Evolutionary conservation across 2,329 filamentous ascomycete species (phyloP).

Genomic region (Cladosporium sp.): DNA sequence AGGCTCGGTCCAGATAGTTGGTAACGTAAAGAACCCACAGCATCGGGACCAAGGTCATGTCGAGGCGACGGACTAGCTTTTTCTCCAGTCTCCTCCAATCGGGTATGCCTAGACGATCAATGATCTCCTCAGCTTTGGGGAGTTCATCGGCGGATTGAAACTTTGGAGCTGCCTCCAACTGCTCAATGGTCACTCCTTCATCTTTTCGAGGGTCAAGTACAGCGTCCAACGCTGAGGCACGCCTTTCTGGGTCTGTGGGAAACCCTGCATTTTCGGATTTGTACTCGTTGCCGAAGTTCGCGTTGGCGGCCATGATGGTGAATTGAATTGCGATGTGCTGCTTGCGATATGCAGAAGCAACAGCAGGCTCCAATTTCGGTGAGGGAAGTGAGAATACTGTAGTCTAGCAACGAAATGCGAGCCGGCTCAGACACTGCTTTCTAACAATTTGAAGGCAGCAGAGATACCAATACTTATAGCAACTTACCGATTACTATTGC

Average conservation of each 20-base stretch:
- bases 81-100: constrained; percentile 38
- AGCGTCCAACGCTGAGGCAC: constrained; percentile 1
- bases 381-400: too few species aligned
- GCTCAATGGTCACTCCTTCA: background rate
- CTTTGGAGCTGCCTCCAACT: constrained; percentile 4
- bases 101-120: background rate
- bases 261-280: background rate
- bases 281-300: too few species aligned
- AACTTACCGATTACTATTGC: too few species aligned
- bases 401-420: too few species aligned
- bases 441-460: too few species aligned
- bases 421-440: too few species aligned
- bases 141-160: constrained; percentile 5
- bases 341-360: too few species aligned
- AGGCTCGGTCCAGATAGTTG: constrained; percentile 14
- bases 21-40: constrained; percentile 48
- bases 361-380: too few species aligned
- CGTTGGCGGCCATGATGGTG: too few species aligned
- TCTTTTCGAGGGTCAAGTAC: background rate
- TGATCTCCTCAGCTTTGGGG: constrained; percentile 4
- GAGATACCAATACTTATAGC: too few species aligned
- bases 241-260: background rate
- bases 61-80: constrained; percentile 64
- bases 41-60: constrained; percentile 63
- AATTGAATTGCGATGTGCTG: too few species aligned